phyloP scores from a whole-genome alignment of 1,139 yeast genomes.

The Suhomyces bribrorum region DNA sequence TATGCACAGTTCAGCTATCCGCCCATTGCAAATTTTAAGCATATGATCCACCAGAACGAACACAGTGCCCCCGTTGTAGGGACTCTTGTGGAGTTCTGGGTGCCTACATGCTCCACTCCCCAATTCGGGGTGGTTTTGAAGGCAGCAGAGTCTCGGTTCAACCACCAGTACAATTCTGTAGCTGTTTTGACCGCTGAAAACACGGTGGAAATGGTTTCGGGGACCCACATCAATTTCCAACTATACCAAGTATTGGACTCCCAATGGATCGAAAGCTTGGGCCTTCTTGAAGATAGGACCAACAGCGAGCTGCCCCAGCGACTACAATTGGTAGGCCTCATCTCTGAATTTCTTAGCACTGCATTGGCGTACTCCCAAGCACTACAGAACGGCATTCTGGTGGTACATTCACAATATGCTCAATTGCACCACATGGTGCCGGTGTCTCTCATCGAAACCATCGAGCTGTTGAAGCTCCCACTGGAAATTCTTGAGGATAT shows the following conservation, averaged over 20 bases:
- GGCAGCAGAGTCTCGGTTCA: constrained; percentile 33
- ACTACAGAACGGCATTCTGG: constrained; percentile 20
- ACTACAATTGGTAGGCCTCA: constrained; percentile 18
- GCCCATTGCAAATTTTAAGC: constrained; percentile 17
- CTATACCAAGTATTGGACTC: constrained; percentile 26
- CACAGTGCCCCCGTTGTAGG: constrained; percentile 29
- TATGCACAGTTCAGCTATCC: constrained; percentile 3
- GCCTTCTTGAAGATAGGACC: constrained; percentile 27
- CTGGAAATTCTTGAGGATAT: constrained; percentile 16
- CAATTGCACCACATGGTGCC: constrained; percentile 16
- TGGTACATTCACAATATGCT: constrained; percentile 29
- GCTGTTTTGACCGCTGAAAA: constrained; percentile 36
- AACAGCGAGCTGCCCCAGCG: constrained; percentile 22
- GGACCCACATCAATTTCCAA: constrained; percentile 32
- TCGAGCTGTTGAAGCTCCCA: constrained; percentile 25
- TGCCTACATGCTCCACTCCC: constrained; percentile 14
- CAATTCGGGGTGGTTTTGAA: constrained; percentile 37
- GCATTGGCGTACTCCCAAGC: constrained; percentile 13
- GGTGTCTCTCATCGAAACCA: constrained; percentile 25
- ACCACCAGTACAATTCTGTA: constrained; percentile 34
- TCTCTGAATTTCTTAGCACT: constrained; percentile 23
- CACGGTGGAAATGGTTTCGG: constrained; percentile 26
- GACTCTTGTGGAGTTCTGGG: constrained; percentile 35
- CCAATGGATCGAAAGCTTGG: constrained; percentile 21
- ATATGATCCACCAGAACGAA: constrained; percentile 24